These are phyloP conservation scores for Solanum pennellii DNA, from an alignment of 257 asterid genomes.

Conservation along the genomic window DNA sequence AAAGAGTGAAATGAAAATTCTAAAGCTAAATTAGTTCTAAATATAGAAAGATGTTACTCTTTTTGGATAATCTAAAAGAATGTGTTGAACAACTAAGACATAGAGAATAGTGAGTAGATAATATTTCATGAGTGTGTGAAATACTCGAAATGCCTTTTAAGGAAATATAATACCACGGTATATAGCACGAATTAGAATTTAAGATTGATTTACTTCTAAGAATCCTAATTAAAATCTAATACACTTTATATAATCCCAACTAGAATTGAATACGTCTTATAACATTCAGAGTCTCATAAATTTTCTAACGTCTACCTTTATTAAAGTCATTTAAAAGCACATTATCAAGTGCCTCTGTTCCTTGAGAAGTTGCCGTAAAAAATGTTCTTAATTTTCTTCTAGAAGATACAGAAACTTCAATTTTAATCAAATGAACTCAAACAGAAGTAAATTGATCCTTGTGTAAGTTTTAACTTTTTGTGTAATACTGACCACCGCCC, in stretches of 20 bases:
- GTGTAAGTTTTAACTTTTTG: background rate
- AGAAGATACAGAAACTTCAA: background rate
- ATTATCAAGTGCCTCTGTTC: background rate
- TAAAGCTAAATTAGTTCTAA: background rate
- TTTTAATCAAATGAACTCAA: background rate
- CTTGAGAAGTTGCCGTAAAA: background rate
- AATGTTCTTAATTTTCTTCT: background rate
- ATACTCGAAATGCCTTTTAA: too few species aligned
- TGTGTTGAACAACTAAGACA: background rate
- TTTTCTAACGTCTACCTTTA: too few species aligned
- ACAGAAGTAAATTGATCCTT: background rate
- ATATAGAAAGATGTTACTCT: background rate
- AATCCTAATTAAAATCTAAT: background rate
- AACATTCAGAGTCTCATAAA: too few species aligned
- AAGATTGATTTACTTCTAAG: rapidly evolving
- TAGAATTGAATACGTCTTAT: background rate
- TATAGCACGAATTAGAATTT: too few species aligned
- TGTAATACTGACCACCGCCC: background rate
- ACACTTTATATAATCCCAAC: too few species aligned
- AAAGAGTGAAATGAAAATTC: too few species aligned
- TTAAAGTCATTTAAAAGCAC: background rate
- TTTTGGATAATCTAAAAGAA: background rate
- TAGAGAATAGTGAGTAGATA: background rate
- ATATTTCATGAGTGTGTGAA: too few species aligned
- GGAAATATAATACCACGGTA: too few species aligned